phyloP scores from a whole-genome alignment of 2,329 filamentous ascomycete species.

The Tolypocladium guangdongense region DNA sequence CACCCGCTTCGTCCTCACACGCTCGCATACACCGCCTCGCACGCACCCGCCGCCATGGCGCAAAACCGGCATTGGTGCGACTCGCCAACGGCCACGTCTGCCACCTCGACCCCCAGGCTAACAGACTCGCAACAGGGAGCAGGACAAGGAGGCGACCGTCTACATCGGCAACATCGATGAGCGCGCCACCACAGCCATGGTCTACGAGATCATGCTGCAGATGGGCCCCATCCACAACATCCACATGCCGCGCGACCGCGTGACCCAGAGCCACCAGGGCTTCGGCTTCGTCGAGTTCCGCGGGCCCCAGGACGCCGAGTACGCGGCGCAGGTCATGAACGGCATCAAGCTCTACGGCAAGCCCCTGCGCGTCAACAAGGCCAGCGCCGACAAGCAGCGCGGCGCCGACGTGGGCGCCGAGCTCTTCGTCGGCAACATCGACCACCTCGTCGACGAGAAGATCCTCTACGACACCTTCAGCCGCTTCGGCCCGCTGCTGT shows the following conservation, averaged over 20 bases:
- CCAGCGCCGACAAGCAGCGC: conserved; percentile 84
- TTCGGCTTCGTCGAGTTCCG: conserved; percentile 99
- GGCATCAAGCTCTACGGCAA: conserved; percentile 88
- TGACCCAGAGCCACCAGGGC: conserved; percentile 92
- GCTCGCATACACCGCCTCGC: no score
- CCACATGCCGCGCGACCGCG: conserved; percentile 94
- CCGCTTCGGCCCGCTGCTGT: conserved; percentile 77
- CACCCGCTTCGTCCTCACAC: neutral
- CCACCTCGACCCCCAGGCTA: neutral
- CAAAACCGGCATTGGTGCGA: conserved; percentile 63
- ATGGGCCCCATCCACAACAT: conserved; percentile 96
- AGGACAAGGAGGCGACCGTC: conserved; percentile 96
- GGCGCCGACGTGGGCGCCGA: conserved; percentile 89
- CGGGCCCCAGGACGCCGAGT: conserved; percentile 89
- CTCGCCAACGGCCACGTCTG: neutral
- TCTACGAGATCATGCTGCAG: conserved; percentile 98
- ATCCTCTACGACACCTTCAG: conserved; percentile 89
- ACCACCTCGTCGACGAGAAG: conserved; percentile 90
- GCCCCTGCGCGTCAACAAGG: conserved; percentile 93
- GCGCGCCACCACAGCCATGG: conserved; percentile 76
- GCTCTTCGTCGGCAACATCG: conserved; percentile 92
- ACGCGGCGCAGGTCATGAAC: conserved; percentile 94
- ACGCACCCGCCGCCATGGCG: conserved; percentile 43
- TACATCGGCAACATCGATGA: conserved; percentile 99
- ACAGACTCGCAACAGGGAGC: conserved; percentile 57